Percentiles rank a stretch among this genome's conserved stretches.
Evolutionary conservation across 2,329 filamentous ascomycete genomes (phyloP).

Genomic region (Penicillium sp.): DNA sequence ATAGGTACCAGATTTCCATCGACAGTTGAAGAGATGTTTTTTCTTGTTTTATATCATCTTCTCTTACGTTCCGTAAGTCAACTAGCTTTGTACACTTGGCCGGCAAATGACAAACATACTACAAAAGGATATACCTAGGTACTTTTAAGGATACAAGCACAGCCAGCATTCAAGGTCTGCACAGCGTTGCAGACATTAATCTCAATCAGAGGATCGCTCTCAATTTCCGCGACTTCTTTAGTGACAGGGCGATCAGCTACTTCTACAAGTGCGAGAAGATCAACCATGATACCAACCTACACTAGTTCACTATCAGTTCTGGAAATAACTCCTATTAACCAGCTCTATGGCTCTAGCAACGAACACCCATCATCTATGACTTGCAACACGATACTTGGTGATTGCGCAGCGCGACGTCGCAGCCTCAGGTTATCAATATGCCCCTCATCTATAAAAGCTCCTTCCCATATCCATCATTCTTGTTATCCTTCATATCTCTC

Average conservation of each 20-base stretch:
- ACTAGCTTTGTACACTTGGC: slow-evolving; percentile 13
- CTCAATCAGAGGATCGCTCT: slow-evolving; percentile 20
- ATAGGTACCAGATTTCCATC: too few species aligned
- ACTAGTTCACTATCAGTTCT: slow-evolving; percentile 23
- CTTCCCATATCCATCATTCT: too few species aligned
- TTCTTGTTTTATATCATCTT: not conserved
- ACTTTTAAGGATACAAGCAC: slow-evolving; percentile 13
- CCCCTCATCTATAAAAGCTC: too few species aligned
- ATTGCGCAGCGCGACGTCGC: too few species aligned
- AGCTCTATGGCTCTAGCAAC: slow-evolving; percentile 14
- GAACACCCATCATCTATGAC: slow-evolving; percentile 17
- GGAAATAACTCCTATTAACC: slow-evolving; percentile 13
- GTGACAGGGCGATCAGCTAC: slow-evolving; percentile 14
- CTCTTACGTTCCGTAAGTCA: not conserved
- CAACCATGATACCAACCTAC: slow-evolving; percentile 18
- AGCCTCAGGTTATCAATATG: too few species aligned
- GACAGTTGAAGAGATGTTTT: too few species aligned
- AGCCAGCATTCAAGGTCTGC: slow-evolving; percentile 10
- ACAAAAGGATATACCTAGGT: slow-evolving; percentile 21
- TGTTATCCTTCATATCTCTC: too few species aligned
- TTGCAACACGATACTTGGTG: slow-evolving; percentile 21
- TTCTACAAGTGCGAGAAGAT: slow-evolving; percentile 24
- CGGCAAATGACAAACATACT: slow-evolving; percentile 21
- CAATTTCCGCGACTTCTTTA: slow-evolving; percentile 21
- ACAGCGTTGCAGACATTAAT: slow-evolving; percentile 21